Evolutionary conservation across 768 basidiomycete species (phyloP).

Genomic region (Cyathus striatus): DNA sequence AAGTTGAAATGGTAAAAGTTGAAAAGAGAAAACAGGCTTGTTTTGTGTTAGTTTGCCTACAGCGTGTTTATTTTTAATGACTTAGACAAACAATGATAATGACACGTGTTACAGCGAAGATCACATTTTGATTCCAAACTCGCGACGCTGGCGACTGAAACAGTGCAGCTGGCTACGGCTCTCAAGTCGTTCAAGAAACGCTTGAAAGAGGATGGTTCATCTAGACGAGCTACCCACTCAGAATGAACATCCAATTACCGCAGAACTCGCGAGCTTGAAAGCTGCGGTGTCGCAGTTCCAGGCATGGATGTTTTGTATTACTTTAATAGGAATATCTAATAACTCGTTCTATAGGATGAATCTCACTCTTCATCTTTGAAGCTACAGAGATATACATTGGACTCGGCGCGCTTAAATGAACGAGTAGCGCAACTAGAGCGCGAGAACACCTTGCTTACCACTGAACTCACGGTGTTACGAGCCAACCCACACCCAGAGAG

Average conservation of each 20-base stretch:
- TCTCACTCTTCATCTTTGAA: slow-evolving; percentile 60
- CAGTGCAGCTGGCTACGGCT: too few relatives aligned
- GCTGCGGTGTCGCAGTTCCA: slow-evolving; percentile 3
- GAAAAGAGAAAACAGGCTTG: too few relatives aligned
- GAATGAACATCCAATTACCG: slow-evolving; percentile 2
- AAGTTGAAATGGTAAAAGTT: too few relatives aligned
- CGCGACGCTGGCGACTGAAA: too few relatives aligned
- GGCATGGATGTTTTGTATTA: not conserved
- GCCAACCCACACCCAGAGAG: slow-evolving; percentile 41
- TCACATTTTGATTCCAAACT: too few relatives aligned
- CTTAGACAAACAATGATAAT: too few relatives aligned
- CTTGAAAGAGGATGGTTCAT: not conserved
- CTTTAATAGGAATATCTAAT: not conserved
- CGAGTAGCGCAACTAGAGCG: slow-evolving; percentile 44
- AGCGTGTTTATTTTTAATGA: too few relatives aligned
- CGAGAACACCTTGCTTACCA: slow-evolving; percentile 52
- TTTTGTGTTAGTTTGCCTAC: too few relatives aligned
- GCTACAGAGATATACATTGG: slow-evolving; percentile 58
- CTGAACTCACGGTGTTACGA: slow-evolving; percentile 54
- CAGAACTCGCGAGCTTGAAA: slow-evolving; percentile 3
- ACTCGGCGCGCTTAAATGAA: slow-evolving; percentile 43
- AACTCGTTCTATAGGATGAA: slow-evolving; percentile 48
- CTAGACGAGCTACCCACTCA: not conserved
- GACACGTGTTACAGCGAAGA: too few relatives aligned
- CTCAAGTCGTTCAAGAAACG: too few relatives aligned